Evolutionary conservation across 2,329 filamentous ascomycete species (phyloP), one percentile per base, ranked within the genome.

Genomic region (Penicillium sp.): DNA sequence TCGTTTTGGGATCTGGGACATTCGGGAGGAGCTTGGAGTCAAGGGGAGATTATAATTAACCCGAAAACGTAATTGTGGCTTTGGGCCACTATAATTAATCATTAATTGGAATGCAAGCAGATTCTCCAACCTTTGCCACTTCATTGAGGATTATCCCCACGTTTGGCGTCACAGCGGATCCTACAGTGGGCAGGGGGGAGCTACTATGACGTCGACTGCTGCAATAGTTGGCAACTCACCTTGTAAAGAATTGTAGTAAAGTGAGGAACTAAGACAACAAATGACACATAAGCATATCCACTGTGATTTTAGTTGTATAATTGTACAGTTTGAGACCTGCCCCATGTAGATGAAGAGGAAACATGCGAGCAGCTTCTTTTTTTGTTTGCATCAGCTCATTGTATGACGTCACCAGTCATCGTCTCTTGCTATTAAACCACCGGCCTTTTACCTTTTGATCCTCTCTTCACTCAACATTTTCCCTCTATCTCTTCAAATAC

Each of bases 381-480:
- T 42, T 39, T 49, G n/a, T 50, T 42, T 40, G 37, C 32, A 47
- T 40, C 32, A 55, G 52, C 52, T 44, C 41, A 46, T 41, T 38
- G 25, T 13, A 41, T 65, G 64, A 66, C 63, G 63, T 66, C 64
- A 66, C 50, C 42, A 35, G 50, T 40, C 57, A 64, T 63, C 63
- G 64, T 62, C 51, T 55, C 53, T 42, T 47, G 42, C 53, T 55
- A 37, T 52, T 55, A 55, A 55, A 52, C 41, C 42, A 40, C 42
- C 29, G 37, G 13, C 38, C 31, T 58, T 35, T 23, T 29, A 40
- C 21, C 16, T 32, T 32, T n/a, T 31, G 6, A n/a, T 42, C 5
- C 29, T 38, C 42, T 50, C n/a, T 13, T 29, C 13, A 31, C 7
- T 35, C 29, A 25, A 23, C 9, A 46, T 23, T 23, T 29, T 38